Percentiles rank a stretch among this genome's conserved stretches.
phyloP scores from a whole-genome alignment of 306 rosid species.

The Rosa rugosa region DNA sequence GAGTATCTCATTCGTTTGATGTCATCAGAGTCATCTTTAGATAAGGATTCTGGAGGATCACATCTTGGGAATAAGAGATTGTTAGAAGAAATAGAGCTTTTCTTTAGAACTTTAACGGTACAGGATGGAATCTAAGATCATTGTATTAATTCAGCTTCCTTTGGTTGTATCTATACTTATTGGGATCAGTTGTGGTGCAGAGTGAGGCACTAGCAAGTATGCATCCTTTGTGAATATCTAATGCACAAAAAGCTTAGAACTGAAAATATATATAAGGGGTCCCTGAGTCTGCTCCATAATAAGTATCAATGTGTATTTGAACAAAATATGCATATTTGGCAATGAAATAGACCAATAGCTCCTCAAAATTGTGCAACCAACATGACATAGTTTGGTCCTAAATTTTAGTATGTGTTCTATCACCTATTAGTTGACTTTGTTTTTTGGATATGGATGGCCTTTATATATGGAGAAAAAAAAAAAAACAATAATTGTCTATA shows the following conservation, averaged over 20 bases:
- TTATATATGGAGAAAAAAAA: no score
- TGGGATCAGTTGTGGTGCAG: no score
- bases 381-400: no score
- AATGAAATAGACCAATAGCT: no score
- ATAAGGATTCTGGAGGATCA: conserved; percentile 35
- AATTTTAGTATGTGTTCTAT: no score
- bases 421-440: no score
- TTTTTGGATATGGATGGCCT: no score
- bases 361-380: no score
- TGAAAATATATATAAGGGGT: not conserved
- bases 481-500: no score
- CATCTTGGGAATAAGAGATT: conserved; percentile 35
- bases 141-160: not conserved
- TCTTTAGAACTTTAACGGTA: conserved; percentile 49
- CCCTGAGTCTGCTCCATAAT: not conserved
- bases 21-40: conserved; percentile 49
- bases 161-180: no score
- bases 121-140: conserved; percentile 33
- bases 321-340: no score
- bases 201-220: no score
- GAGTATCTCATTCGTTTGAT: conserved; percentile 63
- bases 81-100: conserved; percentile 64
- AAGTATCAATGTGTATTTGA: not conserved
- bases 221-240: not conserved
- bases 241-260: not conserved